These are phyloP conservation scores for Pseudopithomyces chartarum DNA, from an alignment of 2,329 filamentous ascomycete genomes.

Conservation along the genomic window DNA sequence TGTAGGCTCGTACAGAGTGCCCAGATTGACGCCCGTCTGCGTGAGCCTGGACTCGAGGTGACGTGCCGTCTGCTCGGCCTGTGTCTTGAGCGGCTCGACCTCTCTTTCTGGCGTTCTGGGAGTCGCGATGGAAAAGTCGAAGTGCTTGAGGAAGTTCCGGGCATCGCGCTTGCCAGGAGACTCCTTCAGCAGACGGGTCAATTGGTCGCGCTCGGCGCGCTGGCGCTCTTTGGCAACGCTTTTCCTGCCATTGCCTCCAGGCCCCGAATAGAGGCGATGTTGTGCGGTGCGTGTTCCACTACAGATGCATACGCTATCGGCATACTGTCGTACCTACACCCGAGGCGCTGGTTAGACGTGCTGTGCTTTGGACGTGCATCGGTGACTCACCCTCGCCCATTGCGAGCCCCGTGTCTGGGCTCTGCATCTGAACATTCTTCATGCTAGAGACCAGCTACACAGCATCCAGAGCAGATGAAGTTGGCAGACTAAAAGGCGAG, in stretches of 20 bases:
- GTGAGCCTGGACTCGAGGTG: constrained; percentile 43
- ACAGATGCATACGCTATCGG: constrained; percentile 24
- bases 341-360: constrained; percentile 10
- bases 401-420: constrained; percentile 41
- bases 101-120: constrained; percentile 10
- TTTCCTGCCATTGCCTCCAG: constrained; percentile 21
- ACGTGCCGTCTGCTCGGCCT: constrained; percentile 25
- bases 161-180: constrained; percentile 93
- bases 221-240: constrained; percentile 43
- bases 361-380: background rate
- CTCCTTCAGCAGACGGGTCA: constrained; percentile 70
- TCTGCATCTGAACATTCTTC: constrained; percentile 46
- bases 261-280: constrained; percentile 8
- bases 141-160: constrained; percentile 87
- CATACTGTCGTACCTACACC: constrained; percentile 19
- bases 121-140: constrained; percentile 54
- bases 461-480: background rate
- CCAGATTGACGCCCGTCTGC: constrained; percentile 63
- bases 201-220: constrained; percentile 42
- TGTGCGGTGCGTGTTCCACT: background rate
- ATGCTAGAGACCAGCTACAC: constrained; percentile 31
- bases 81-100: constrained; percentile 20
- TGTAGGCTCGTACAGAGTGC: constrained; percentile 63
- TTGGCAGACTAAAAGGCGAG: background rate
- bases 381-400: constrained; percentile 29